Percentiles rank a stretch among this genome's conserved stretches.
Conservation (phyloP, 257 asterid genomes). For the Nicotiana otophora region DNA sequence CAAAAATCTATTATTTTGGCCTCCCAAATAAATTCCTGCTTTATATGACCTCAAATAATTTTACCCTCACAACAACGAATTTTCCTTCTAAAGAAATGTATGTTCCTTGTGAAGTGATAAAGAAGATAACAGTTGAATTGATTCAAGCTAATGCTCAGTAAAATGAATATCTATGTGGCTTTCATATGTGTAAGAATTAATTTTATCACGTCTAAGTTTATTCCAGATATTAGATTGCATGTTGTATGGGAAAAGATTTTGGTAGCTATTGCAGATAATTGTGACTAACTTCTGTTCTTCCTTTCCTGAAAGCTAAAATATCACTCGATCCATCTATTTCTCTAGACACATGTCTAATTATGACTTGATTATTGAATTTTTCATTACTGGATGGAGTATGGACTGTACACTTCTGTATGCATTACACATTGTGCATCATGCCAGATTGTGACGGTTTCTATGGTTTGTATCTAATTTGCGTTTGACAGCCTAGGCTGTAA, state of each 20-base stretch:
- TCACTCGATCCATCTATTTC: background rate
- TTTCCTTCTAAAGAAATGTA: background rate
- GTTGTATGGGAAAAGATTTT: background rate
- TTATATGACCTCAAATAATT: background rate
- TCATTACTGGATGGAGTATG: background rate
- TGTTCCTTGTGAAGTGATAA: background rate
- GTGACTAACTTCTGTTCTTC: background rate
- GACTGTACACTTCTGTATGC: background rate
- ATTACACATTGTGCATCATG: background rate
- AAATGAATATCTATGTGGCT: background rate
- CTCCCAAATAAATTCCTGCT: background rate
- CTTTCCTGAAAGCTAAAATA: background rate
- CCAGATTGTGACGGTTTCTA: background rate
- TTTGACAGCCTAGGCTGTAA: background rate
- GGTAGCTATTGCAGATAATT: background rate
- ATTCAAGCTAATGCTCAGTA: background rate
- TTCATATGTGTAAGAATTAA: background rate
- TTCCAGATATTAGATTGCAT: background rate
- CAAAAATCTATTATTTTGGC: background rate
- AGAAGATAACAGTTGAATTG: background rate
- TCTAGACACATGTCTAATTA: background rate
- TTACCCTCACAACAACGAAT: background rate
- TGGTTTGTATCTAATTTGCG: background rate
- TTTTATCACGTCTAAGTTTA: background rate
- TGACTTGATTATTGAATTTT: background rate